Evolutionary conservation across 148 eudicot genomes (phyloP).

Genomic region (Polygonum aviculare): DNA sequence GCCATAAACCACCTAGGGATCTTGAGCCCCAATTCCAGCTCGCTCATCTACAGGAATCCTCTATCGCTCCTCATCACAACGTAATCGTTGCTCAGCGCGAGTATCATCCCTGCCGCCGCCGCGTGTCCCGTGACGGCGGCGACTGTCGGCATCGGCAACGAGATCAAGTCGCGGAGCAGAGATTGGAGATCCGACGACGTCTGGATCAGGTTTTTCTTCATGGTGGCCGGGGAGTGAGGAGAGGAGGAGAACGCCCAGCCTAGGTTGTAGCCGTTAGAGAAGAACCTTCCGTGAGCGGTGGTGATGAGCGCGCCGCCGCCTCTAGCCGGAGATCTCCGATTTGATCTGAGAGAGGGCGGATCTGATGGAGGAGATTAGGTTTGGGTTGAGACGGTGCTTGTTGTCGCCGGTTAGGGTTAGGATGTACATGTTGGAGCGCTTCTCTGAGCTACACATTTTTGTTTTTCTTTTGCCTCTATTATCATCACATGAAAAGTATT

Average conservation of each 20-base stretch:
- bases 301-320: constrained; percentile 13
- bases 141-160: constrained; percentile 16
- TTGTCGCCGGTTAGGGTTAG: constrained; percentile 29
- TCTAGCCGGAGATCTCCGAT: constrained; percentile 13
- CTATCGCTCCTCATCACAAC: constrained; percentile 17
- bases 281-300: constrained; percentile 12
- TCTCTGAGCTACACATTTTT: constrained; percentile 28
- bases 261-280: constrained; percentile 17
- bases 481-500: not conserved
- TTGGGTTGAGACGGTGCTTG: constrained; percentile 36
- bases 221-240: not conserved
- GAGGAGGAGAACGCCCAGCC: constrained; percentile 11
- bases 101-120: constrained; percentile 16
- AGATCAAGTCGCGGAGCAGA: constrained; percentile 10
- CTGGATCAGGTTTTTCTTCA: not conserved
- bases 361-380: constrained; percentile 24
- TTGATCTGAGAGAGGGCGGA: constrained; percentile 24
- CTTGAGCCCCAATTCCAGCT: constrained; percentile 50
- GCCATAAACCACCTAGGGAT: constrained; percentile 38
- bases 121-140: constrained; percentile 22
- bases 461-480: not conserved
- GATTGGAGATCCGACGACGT: not conserved
- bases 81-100: constrained; percentile 17
- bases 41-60: constrained; percentile 23
- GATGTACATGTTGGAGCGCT: constrained; percentile 29